Evolutionary conservation across 257 asterid species (phyloP).

Genomic region (Jacaranda mimosifolia): DNA sequence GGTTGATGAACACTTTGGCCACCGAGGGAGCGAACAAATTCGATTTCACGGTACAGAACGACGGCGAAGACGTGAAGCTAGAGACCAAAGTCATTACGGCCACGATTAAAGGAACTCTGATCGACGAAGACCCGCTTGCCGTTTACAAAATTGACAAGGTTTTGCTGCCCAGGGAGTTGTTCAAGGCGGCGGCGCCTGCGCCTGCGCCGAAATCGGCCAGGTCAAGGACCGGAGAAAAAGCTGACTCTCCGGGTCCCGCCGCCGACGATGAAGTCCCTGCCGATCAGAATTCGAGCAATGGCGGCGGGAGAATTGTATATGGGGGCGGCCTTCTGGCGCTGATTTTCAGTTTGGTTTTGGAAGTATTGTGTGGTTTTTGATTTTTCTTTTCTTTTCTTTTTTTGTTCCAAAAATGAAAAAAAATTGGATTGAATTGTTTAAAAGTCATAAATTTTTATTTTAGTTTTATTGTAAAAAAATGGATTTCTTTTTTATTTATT

Average conservation of each 20-base stretch:
- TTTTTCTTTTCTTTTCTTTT: neutral
- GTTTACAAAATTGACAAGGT: constrained; percentile 79
- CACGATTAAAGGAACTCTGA: constrained; percentile 72
- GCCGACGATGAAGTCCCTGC: constrained; percentile 55
- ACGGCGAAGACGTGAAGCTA: constrained; percentile 80
- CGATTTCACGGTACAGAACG: constrained; percentile 76
- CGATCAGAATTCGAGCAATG: constrained; percentile 47
- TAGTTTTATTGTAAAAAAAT: too few relatives aligned
- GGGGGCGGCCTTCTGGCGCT: constrained; percentile 38
- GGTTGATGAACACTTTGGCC: constrained; percentile 80
- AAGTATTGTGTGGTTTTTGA: constrained; percentile 28
- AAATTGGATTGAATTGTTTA: too few relatives aligned
- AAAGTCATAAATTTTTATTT: too few relatives aligned
- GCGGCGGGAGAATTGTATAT: constrained; percentile 35
- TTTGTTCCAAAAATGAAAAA: neutral
- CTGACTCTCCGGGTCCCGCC: constrained; percentile 58
- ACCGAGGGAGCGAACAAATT: constrained; percentile 83
- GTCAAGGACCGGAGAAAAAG: constrained; percentile 40
- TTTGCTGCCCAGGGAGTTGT: constrained; percentile 75
- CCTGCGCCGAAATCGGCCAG: constrained; percentile 57
- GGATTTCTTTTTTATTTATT: too few relatives aligned
- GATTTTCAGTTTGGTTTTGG: constrained; percentile 40
- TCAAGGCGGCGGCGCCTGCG: constrained; percentile 70
- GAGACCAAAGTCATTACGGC: constrained; percentile 77
- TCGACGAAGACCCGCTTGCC: constrained; percentile 84